Evolutionary conservation across 352 stramenopile genomes (phyloP).

Genomic region (Phytophthora citrophthora): DNA sequence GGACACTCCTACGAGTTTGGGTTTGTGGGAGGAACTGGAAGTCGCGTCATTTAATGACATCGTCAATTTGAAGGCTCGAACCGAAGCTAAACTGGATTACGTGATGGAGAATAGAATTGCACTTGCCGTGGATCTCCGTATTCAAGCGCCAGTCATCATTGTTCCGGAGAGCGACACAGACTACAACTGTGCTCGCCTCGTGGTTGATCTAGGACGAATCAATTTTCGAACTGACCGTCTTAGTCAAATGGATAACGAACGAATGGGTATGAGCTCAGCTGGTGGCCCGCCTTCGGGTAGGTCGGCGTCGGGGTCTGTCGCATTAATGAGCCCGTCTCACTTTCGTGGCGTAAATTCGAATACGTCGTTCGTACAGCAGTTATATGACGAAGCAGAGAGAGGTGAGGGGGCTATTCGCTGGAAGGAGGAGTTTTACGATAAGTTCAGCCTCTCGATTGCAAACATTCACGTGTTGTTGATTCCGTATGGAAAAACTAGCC

Average conservation of each 20-base stretch:
- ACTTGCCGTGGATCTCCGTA: conserved; percentile 77
- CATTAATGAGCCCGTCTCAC: conserved; percentile 47
- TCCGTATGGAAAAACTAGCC: conserved; percentile 64
- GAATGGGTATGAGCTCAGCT: conserved; percentile 38
- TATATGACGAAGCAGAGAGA: conserved; percentile 87
- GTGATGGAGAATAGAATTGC: conserved; percentile 88
- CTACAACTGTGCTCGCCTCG: conserved; percentile 75
- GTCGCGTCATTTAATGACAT: conserved; percentile 91
- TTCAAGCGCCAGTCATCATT: conserved; percentile 89
- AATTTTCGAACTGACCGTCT: conserved; percentile 85
- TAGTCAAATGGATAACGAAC: conserved; percentile 76
- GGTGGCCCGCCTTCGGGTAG: conserved; percentile 37
- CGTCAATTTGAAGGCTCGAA: conserved; percentile 88
- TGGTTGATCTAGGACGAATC: conserved; percentile 86
- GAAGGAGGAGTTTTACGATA: conserved; percentile 93
- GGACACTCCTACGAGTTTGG: conserved; percentile 78
- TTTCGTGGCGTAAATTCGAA: conserved; percentile 44
- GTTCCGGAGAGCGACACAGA: conserved; percentile 84
- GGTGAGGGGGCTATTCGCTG: conserved; percentile 86
- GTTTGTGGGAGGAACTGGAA: conserved; percentile 87
- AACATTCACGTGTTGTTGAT: conserved; percentile 88
- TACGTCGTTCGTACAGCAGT: conserved; percentile 84
- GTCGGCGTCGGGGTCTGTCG: conserved; percentile 42
- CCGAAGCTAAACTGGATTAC: conserved; percentile 89
- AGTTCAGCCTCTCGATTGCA: conserved; percentile 83